phyloP scores from a whole-genome alignment of 129 eudicot genomes.

The Flaveria brownii region DNA sequence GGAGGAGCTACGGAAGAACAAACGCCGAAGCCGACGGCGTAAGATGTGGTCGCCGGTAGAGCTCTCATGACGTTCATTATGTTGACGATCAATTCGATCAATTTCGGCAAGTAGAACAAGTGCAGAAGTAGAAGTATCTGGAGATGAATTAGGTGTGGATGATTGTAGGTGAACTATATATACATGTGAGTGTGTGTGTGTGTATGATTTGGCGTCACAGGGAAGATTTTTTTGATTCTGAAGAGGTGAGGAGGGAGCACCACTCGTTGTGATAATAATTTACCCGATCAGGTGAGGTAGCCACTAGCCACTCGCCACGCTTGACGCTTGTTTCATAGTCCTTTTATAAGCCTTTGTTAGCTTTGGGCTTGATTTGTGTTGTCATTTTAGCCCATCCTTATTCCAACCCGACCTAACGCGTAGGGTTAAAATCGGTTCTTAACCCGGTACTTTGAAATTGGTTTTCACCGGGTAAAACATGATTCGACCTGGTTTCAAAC shows the following conservation, averaged over 20 bases:
- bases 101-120: background rate
- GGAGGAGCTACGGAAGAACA: constrained; percentile 27
- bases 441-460: too few species aligned
- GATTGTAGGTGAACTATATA: constrained; percentile 26
- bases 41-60: constrained; percentile 40
- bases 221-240: constrained; percentile 21
- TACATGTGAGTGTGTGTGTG: background rate
- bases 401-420: too few species aligned
- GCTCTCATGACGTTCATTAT: constrained; percentile 29
- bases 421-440: too few species aligned
- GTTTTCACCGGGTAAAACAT: too few species aligned
- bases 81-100: background rate
- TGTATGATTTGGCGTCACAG: constrained; percentile 30
- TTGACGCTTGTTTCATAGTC: background rate
- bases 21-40: constrained; percentile 36
- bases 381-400: background rate
- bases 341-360: background rate
- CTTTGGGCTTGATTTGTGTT: background rate
- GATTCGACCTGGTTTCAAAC: too few species aligned
- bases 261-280: constrained; percentile 22
- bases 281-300: constrained; percentile 8
- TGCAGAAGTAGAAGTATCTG: constrained; percentile 7
- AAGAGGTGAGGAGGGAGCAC: constrained; percentile 7
- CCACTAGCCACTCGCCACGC: background rate
- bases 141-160: constrained; percentile 12